Base-by-base conservation (phyloP, 2,329 filamentous ascomycete genomes). In the Arthrinium phaeospermum region DNA sequence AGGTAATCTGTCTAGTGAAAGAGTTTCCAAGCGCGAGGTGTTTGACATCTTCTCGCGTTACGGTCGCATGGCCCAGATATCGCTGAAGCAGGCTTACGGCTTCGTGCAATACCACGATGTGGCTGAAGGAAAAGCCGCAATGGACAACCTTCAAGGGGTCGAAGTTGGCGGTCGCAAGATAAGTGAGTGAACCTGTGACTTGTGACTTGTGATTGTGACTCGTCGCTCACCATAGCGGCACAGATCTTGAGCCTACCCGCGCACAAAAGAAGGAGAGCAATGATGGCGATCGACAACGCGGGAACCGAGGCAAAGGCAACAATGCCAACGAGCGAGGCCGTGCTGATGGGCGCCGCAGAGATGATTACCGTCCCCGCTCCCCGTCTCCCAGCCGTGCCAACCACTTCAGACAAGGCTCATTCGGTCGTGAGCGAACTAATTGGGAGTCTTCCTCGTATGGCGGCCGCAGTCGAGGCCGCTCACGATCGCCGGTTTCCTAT, bases 81-180 rank as follows among this genome's bases (percentile, higher is more conserved):
- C 95, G 0, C 94, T 98, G 77, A 98, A 98, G 82, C 95, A 96
- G 76, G 95, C 95, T 1, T 98, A 98, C 82, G 96, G 96, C 1
- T 99, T 98, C 80, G 95, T 98, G 47, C 96, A 98, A 80, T 99
- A 97, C 76, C 88, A 98, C 75, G 92, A 94, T 44, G 85, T 91
- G 4, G 86, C 89, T 2, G 92, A 96, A 78, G 97, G 95, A 75
- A 86, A 89, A 72, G 86, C 87, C 67, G 96, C 96, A 5, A 88
- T 98, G 77, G 87, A 93, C 47, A 88, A 88, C 47, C 91, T 98
- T 74, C 94, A 98, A 82, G 94, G 94, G 13, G 89, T 91, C 53
- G 90, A 94, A 75, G 91, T 98, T 49, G 90, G 94, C 79, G 96
- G 95, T n/a, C 92, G 95, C 75, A 95, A 95, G 81, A 97, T 98